Evolutionary conservation across 306 rosid species (phyloP), one percentile per base, ranked within the genome.

Genomic region (Macrotyloma uniflorum): DNA sequence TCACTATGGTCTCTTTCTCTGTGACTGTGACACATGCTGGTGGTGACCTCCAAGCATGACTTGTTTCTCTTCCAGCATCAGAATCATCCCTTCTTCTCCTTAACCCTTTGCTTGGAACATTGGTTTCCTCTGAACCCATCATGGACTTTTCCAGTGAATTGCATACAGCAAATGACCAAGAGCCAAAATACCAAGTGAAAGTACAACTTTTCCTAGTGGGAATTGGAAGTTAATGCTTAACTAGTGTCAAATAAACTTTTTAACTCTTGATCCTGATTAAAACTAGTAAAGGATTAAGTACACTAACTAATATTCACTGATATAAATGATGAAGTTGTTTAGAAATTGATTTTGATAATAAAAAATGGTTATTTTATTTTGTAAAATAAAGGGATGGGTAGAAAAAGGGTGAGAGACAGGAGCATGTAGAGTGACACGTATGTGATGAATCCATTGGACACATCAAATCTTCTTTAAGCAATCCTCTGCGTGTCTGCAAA

Each of bases 391-490:
- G 43, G 3, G 20, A n/a, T 46, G 58, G 18, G 55, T 72, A 73
- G 58, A 67, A 51, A 20, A 53, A 0, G 75, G 82, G 84, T 72
- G 18, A 78, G 78, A 71, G 70, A 57, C 67, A 51, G 65, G 13
- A 23, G 59, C 83, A 75, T 82, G 76, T 79, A 69, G 13, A 77
- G 43, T 69, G 88, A 86, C 90, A 84, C 87, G 91, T 87, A 47
- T 72, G 61, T 67, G 80, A 8, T 50, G 73, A 82, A 74, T 72
- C 24, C 79, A 78, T 12, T 74, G 76, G 89, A 87, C 89, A 87
- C 91, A 86, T 89, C 88, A 77, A 80, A 76, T 75, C 53, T 50
- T 22, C 13, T 64, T 18, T 30, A 70, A 59, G 80, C 46, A 66
- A 67, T 38, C 23, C 64, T 46, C 58, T 35, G 45, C 72, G 73